These are phyloP conservation scores for Maudiozyma saulgeensis DNA, from an alignment of 805 yeast species.

Conservation along the genomic window DNA sequence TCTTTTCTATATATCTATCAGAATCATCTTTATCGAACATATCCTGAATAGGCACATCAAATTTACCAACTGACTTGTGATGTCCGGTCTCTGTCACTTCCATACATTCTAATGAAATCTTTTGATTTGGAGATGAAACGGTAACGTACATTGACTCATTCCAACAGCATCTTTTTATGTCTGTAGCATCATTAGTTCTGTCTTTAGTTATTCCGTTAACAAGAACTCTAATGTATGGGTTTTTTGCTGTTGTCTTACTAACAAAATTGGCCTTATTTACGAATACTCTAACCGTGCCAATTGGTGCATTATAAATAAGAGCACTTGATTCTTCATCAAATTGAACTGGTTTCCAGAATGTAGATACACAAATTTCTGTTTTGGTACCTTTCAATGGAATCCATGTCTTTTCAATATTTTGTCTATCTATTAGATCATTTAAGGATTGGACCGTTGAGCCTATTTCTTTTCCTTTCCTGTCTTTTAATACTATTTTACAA, in stretches of 20 bases:
- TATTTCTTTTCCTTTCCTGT: conserved; percentile 44
- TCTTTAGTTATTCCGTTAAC: conserved; percentile 63
- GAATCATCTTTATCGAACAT: conserved; percentile 49
- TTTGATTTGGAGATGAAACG: conserved; percentile 67
- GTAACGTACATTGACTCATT: conserved; percentile 71
- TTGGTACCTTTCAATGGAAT: conserved; percentile 53
- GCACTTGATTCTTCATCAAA: conserved; percentile 52
- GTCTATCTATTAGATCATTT: conserved; percentile 57
- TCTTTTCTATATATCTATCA: conserved; percentile 50
- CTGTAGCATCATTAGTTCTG: conserved; percentile 60
- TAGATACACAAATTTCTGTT: conserved; percentile 59
- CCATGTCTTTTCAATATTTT: conserved; percentile 74
- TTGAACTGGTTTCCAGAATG: conserved; percentile 76
- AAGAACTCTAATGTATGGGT: conserved; percentile 73
- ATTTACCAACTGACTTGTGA: conserved; percentile 77
- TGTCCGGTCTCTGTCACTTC: conserved; percentile 62
- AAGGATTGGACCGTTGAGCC: conserved; percentile 49
- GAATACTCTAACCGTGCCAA: conserved; percentile 73
- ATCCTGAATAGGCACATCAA: conserved; percentile 54
- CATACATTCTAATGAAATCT: conserved; percentile 74
- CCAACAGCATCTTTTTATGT: conserved; percentile 67
- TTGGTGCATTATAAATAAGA: conserved; percentile 75
- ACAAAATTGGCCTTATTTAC: conserved; percentile 60
- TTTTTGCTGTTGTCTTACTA: conserved; percentile 64
- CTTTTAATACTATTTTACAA: conserved; percentile 54